A percentile compares a stretch with the other conserved stretches of the same genome.
These are phyloP conservation scores for Citeromyces matritensis DNA, from an alignment of 805 yeast genomes.

Conservation along the genomic window DNA sequence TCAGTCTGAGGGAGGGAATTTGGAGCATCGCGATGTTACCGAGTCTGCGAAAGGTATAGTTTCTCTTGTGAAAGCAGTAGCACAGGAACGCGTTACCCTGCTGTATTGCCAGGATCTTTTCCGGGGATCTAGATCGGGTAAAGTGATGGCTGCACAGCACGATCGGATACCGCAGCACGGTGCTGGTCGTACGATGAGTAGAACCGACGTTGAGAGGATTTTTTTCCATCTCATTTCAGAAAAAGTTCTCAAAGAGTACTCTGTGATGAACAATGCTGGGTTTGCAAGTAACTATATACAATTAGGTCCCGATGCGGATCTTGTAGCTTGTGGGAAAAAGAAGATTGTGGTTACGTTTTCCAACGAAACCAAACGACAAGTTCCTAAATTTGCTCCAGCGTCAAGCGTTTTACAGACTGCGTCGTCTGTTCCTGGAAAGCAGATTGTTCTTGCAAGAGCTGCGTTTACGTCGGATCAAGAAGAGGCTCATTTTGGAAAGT, in stretches of 20 bases:
- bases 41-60: conserved; percentile 43
- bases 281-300: conserved; percentile 67
- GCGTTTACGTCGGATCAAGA: conserved; percentile 8
- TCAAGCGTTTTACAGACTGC: neutral
- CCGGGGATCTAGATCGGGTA: conserved; percentile 54
- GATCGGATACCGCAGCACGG: conserved; percentile 53
- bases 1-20: conserved; percentile 20
- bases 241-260: conserved; percentile 53
- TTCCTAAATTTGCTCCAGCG: conserved; percentile 3
- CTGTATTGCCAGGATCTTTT: conserved; percentile 73
- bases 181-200: conserved; percentile 45
- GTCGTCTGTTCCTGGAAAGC: conserved; percentile 4
- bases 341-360: conserved; percentile 39
- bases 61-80: conserved; percentile 38
- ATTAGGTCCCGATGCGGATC: conserved; percentile 39
- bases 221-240: conserved; percentile 64
- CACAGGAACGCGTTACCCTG: conserved; percentile 51
- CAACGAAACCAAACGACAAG: conserved; percentile 8
- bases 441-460: conserved; percentile 8
- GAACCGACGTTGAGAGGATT: conserved; percentile 65
- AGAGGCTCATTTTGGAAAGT: conserved; percentile 13
- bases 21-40: conserved; percentile 55
- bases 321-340: conserved; percentile 26
- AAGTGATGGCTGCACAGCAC: conserved; percentile 49
- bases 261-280: conserved; percentile 60